Conservation (phyloP, 805 yeast genomes). For the Kodamaea fukazawae region DNA sequence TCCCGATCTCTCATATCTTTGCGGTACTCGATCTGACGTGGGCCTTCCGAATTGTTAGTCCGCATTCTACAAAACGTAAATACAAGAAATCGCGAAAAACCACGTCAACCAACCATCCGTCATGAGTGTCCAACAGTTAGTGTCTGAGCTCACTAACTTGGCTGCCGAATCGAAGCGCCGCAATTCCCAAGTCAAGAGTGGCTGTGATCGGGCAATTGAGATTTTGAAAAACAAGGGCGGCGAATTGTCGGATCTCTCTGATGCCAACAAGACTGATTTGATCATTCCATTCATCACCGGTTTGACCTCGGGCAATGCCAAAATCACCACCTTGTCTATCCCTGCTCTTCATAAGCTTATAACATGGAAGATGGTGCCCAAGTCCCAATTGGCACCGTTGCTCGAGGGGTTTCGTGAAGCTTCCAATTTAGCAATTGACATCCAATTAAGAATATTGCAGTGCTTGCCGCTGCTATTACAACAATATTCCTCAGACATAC, state of each 20-base stretch:
- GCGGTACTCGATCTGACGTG: no score
- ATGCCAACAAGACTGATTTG: constrained; percentile 4
- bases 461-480: constrained; percentile 73
- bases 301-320: constrained; percentile 58
- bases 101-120: no score
- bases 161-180: constrained; percentile 70
- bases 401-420: constrained; percentile 71
- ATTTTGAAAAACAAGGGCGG: constrained; percentile 10
- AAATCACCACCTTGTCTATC: constrained; percentile 66
- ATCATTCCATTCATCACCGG: constrained; percentile 20
- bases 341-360: constrained; percentile 68
- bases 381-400: constrained; percentile 49
- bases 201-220: constrained; percentile 21
- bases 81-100: not conserved
- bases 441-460: constrained; percentile 84
- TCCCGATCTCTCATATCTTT: no score
- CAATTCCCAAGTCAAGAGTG: constrained; percentile 63
- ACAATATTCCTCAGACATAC: constrained; percentile 54
- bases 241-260: constrained; percentile 1
- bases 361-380: constrained; percentile 52
- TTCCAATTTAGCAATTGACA: constrained; percentile 71
- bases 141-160: constrained; percentile 57
- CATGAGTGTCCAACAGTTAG: constrained; percentile 33
- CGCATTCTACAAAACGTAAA: not conserved
- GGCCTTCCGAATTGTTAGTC: no score